phyloP scores from a whole-genome alignment of 345 rosid genomes.

The Capsella bursapastoris region DNA sequence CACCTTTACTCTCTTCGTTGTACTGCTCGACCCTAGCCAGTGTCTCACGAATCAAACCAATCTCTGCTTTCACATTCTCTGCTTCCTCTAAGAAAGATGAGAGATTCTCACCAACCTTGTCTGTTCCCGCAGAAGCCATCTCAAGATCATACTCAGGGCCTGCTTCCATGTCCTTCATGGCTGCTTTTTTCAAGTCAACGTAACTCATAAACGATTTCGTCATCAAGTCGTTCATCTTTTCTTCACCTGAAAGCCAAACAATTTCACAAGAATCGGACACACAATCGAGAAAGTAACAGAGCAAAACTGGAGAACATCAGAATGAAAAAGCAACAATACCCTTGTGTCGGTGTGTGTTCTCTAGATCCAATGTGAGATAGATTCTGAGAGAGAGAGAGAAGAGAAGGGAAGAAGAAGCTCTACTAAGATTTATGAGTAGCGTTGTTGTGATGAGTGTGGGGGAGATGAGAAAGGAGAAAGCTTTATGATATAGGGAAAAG shows the following conservation, averaged over 20 bases:
- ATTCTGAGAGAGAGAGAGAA: constrained; percentile 13
- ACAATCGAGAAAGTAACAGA: constrained; percentile 3
- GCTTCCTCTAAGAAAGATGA: constrained; percentile 87
- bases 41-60: constrained; percentile 69
- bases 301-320: not conserved
- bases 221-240: constrained; percentile 93
- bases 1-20: constrained; percentile 79
- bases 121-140: constrained; percentile 44
- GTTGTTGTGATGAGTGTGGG: not conserved
- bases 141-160: constrained; percentile 71
- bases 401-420: not conserved
- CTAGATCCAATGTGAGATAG: constrained; percentile 9
- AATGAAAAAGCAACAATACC: not conserved
- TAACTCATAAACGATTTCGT: constrained; percentile 93
- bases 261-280: constrained; percentile 6
- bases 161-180: constrained; percentile 90
- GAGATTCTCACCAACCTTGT: constrained; percentile 68
- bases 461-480: not conserved
- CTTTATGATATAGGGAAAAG: constrained; percentile 3
- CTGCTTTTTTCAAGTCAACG: constrained; percentile 90
- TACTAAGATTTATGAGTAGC: not conserved
- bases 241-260: constrained; percentile 7
- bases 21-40: constrained; percentile 62
- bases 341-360: not conserved
- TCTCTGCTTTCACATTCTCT: constrained; percentile 83